A percentile compares a stretch with the other conserved stretches of the same genome.
Conservation (phyloP, 192 early-diverging fungal species). For the Linnemannia schmuckeri region DNA sequence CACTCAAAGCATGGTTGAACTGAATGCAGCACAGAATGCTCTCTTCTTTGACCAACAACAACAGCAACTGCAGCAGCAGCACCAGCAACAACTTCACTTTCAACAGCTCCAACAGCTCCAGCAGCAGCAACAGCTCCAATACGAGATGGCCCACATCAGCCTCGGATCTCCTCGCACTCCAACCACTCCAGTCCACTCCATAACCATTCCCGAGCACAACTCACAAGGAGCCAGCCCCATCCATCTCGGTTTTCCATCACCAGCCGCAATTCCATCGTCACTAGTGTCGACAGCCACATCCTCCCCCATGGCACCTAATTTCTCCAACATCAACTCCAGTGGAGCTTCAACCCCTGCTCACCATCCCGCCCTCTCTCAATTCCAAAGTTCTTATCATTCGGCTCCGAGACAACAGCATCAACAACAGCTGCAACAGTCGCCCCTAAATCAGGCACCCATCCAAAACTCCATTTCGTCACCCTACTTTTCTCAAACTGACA, state of each 20-base stretch:
- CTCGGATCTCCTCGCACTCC: slow-evolving; percentile 23
- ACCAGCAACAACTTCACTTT: slow-evolving; percentile 14
- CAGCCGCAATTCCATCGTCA: neutral
- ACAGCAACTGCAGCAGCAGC: slow-evolving; percentile 19
- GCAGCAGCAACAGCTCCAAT: slow-evolving; percentile 36
- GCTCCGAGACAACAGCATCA: slow-evolving; percentile 2
- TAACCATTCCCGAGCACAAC: neutral
- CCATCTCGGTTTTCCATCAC: neutral
- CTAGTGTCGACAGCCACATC: neutral
- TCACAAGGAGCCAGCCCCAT: neutral
- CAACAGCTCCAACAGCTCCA: slow-evolving; percentile 23
- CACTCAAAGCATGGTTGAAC: slow-evolving; percentile 12
- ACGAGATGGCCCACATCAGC: slow-evolving; percentile 34
- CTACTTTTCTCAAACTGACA: neutral
- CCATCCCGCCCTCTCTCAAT: neutral
- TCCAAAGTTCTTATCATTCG: neutral
- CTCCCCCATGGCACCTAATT: neutral
- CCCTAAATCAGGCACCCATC: neutral
- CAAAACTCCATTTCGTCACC: neutral
- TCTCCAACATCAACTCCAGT: slow-evolving; percentile 4
- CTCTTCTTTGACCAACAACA: slow-evolving; percentile 23
- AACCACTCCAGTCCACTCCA: slow-evolving; percentile 8
- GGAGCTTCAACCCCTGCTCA: neutral
- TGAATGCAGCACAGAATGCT: slow-evolving; percentile 15
- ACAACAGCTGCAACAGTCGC: neutral